A percentile compares a stretch with the other conserved stretches of the same genome.
Evolutionary conservation across 495 filamentous ascomycete species (phyloP).

Genomic region (Clohesyomyces aquaticus): DNA sequence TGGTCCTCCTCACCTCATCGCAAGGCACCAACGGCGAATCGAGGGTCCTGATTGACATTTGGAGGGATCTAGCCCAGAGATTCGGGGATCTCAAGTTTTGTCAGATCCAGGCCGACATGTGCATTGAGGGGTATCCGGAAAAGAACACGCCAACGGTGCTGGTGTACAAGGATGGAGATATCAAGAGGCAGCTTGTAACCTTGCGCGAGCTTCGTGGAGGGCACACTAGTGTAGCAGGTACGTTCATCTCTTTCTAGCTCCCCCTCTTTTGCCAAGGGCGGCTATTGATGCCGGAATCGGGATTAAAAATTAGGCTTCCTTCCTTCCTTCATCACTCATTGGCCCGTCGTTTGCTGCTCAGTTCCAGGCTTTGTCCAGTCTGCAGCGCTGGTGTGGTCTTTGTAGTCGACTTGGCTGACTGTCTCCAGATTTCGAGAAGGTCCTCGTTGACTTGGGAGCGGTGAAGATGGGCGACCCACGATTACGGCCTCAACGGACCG

Average conservation of each 20-base stretch:
- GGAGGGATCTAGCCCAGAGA: slow-evolving; percentile 77
- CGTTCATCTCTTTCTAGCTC: slow-evolving; percentile 13
- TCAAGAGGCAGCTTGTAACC: slow-evolving; percentile 84
- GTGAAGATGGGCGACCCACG: slow-evolving; percentile 76
- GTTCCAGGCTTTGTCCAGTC: too few species aligned
- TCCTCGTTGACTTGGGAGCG: slow-evolving; percentile 82
- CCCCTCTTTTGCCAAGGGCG: neutral
- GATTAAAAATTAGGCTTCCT: neutral
- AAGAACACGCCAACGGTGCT: slow-evolving; percentile 92
- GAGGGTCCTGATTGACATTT: slow-evolving; percentile 78
- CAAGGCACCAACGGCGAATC: slow-evolving; percentile 80
- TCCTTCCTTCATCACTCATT: too few species aligned
- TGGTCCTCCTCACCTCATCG: slow-evolving; percentile 84
- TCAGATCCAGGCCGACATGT: slow-evolving; percentile 89
- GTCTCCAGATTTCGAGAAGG: slow-evolving; percentile 65
- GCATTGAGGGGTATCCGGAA: slow-evolving; percentile 96
- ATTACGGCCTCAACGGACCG: slow-evolving; percentile 61
- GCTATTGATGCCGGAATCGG: neutral
- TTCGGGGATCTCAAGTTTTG: slow-evolving; percentile 97
- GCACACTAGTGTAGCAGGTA: slow-evolving; percentile 67
- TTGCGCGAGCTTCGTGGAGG: slow-evolving; percentile 75
- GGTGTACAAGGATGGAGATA: slow-evolving; percentile 89
- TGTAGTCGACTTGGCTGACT: slow-evolving; percentile 27
- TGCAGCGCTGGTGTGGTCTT: too few species aligned
- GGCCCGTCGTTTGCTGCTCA: too few species aligned